These are phyloP conservation scores for Suillus placidus DNA, from an alignment of 768 basidiomycete genomes.

Conservation along the genomic window DNA sequence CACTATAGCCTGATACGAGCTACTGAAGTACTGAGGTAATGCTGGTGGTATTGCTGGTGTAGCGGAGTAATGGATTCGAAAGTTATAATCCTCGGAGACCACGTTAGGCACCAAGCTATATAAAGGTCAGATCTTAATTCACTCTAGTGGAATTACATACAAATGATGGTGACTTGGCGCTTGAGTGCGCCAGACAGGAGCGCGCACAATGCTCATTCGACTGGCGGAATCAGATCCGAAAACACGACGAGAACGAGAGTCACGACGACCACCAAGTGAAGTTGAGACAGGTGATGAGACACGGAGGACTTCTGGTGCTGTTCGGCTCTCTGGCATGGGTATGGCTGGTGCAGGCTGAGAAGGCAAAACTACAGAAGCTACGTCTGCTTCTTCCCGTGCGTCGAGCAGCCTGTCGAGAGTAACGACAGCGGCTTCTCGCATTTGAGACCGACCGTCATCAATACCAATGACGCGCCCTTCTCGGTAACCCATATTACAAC, in stretches of 20 bases:
- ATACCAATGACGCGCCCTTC: conserved; percentile 25
- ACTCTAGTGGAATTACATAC: too few species aligned
- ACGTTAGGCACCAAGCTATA: too few species aligned
- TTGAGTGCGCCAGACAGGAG: conserved; percentile 2
- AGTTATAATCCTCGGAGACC: too few species aligned
- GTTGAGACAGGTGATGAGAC: conserved; percentile 21
- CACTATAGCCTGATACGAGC: too few species aligned
- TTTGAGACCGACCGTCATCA: conserved; percentile 18
- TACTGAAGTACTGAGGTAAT: too few species aligned
- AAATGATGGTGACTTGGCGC: too few species aligned
- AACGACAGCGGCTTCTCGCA: conserved; percentile 23
- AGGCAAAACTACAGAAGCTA: conserved; percentile 10
- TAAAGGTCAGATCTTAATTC: too few species aligned
- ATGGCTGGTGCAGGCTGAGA: conserved; percentile 26
- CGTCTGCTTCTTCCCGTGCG: conserved; percentile 12
- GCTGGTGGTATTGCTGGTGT: too few species aligned
- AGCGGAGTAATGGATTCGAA: too few species aligned
- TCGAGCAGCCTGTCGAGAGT: conserved; percentile 31
- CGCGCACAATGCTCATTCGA: conserved; percentile 16
- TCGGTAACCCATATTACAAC: conserved; percentile 33
- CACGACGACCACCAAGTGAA: conserved; percentile 22
- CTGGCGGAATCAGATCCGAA: conserved; percentile 16
- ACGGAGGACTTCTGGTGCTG: conserved; percentile 31
- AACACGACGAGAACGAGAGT: conserved; percentile 24
- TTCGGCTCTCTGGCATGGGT: conserved; percentile 17